Evolutionary conservation across 345 rosid species (phyloP).

Genomic region (Eucalyptus sp.): DNA sequence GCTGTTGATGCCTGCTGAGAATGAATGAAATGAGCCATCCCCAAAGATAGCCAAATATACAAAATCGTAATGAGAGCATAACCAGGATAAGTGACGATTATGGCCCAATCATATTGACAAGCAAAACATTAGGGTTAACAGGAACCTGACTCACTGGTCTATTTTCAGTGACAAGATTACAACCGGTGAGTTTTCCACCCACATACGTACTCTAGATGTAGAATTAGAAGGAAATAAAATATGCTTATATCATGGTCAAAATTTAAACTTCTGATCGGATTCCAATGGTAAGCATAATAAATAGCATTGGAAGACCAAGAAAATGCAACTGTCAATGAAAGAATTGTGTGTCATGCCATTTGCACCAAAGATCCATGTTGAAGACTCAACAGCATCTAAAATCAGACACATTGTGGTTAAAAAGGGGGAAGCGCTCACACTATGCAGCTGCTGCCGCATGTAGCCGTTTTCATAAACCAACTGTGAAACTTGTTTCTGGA

Average conservation of each 20-base stretch:
- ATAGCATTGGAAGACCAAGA: background rate
- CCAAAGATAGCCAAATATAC: background rate
- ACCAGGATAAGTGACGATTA: background rate
- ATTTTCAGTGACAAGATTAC: background rate
- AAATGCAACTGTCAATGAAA: background rate
- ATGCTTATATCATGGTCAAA: background rate
- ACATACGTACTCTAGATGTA: background rate
- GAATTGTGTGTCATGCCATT: background rate
- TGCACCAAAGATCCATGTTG: background rate
- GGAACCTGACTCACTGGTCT: background rate
- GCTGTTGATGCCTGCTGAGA: constrained; percentile 59
- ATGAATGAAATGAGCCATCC: background rate
- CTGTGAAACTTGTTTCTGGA: constrained; percentile 97
- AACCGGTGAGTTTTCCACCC: background rate
- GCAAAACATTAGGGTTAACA: background rate
- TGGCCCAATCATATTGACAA: background rate
- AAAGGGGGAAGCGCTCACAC: constrained; percentile 19
- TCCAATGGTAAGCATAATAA: background rate
- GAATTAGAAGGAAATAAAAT: background rate
- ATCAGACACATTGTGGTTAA: background rate
- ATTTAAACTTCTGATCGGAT: background rate
- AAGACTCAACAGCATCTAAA: background rate
- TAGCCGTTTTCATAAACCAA: constrained; percentile 89
- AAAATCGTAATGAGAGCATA: background rate
- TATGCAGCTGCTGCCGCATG: constrained; percentile 71